A percentile compares a stretch with the other conserved stretches of the same genome.
These are phyloP conservation scores for Suhomyces ambrosiae DNA, from an alignment of 1,139 yeast species.

Conservation along the genomic window DNA sequence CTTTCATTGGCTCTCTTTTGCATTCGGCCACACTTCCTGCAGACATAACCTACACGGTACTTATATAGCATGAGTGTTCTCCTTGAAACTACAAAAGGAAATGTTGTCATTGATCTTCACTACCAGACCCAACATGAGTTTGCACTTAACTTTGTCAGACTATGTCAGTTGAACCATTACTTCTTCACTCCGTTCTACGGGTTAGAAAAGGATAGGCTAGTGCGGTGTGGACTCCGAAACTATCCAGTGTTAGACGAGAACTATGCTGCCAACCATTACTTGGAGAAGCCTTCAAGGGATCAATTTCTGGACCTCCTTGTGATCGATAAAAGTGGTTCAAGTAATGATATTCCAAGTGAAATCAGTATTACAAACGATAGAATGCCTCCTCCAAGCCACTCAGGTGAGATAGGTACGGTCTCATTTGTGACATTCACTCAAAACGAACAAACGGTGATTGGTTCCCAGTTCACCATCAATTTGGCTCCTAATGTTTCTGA, in stretches of 20 bases:
- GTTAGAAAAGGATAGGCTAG: constrained; percentile 37
- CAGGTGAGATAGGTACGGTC: constrained; percentile 1
- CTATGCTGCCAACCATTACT: constrained; percentile 17
- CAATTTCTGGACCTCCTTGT: too few relatives aligned
- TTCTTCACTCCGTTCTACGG: constrained; percentile 53
- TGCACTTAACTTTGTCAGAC: constrained; percentile 52
- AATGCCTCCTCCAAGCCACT: too few relatives aligned
- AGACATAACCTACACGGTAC: constrained; percentile 7
- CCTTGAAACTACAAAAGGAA: constrained; percentile 57
- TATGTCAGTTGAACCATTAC: constrained; percentile 56
- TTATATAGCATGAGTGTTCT: constrained; percentile 52
- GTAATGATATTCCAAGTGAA: too few relatives aligned
- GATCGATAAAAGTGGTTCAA: too few relatives aligned
- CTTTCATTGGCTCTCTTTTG: too few relatives aligned
- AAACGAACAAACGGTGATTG: constrained; percentile 16
- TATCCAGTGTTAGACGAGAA: constrained; percentile 38
- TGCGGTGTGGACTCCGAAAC: constrained; percentile 52
- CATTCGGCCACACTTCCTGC: too few relatives aligned
- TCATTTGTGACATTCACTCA: constrained; percentile 14
- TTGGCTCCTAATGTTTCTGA: constrained; percentile 21
- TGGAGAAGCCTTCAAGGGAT: constrained; percentile 5
- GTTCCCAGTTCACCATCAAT: constrained; percentile 33
- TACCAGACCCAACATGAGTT: constrained; percentile 38
- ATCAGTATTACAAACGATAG: too few relatives aligned
- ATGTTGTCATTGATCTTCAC: constrained; percentile 55